phyloP scores from a whole-genome alignment of 176 grass and related monocot species.

The Ampelocalamus luodianensis region DNA sequence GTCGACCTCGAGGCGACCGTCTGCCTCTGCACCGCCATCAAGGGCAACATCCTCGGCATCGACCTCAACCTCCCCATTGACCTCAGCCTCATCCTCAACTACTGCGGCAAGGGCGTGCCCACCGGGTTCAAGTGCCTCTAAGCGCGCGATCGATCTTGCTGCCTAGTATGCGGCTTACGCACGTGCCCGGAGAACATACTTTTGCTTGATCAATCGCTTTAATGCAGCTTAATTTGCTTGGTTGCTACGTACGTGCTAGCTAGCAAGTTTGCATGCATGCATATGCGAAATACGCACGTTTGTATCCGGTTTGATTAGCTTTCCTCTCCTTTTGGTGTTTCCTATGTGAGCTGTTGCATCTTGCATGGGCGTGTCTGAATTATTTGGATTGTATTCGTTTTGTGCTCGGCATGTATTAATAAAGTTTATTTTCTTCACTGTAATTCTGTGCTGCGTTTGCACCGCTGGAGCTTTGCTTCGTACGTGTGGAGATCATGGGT shows the following conservation, averaged over 20 bases:
- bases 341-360: not conserved
- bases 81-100: conserved; percentile 68
- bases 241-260: not conserved
- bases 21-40: conserved; percentile 88
- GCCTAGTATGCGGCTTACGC: too few species aligned
- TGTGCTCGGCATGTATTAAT: not conserved
- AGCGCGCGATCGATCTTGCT: not conserved
- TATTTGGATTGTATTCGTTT: not conserved
- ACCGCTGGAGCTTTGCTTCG: too few species aligned
- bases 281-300: not conserved
- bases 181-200: not conserved
- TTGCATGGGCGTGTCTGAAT: not conserved
- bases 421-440: not conserved
- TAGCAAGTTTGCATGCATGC: not conserved
- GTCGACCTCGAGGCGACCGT: conserved; percentile 79
- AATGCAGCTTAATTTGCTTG: not conserved
- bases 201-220: not conserved
- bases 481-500: too few species aligned
- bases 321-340: not conserved
- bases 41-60: conserved; percentile 51
- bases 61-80: conserved; percentile 52
- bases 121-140: conserved; percentile 48
- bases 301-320: not conserved
- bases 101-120: conserved; percentile 50
- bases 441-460: too few species aligned